Base-by-base conservation (phyloP, 495 filamentous ascomycete species). In the Annulohypoxylon stygium region DNA sequence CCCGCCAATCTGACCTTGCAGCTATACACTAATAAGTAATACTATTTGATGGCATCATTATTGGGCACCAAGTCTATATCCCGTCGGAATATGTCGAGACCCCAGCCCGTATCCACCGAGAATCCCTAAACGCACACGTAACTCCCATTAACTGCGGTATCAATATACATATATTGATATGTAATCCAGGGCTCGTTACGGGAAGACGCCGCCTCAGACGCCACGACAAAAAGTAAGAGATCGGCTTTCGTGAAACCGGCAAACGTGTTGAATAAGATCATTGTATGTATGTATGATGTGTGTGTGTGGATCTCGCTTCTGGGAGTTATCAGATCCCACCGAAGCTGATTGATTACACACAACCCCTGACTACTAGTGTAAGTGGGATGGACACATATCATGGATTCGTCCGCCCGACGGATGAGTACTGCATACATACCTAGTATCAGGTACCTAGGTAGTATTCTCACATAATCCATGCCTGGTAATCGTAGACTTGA, bases 21-120 rank as follows among this genome's bases (percentile, higher is more conserved):
- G 14, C 47, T 20, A 12, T 11, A 7, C 10, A 6, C 37, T 3
- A 11, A 41, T 12, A 30, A 30, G 30, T 30, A 30, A 30, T 30
- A 30, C 39, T 43, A 43, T n/a, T 54, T 1, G 53, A 57, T 57
- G 53, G 53, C 33, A 37, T 57, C 53, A 57, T 57, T 57, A 57
- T 57, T 57, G 33, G 53, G 53, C 53, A 57, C n/a, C 53, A 37
- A 57, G 30, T 4, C 14, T 10, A 57, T 16, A 55, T 55, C 26
- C 48, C 23, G 48, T 25, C 11, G 18, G 10, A 25, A 50, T 26
- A 51, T 26, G 20, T 11, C 18, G 25, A 26, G 4, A 51, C 10
- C 48, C n/a, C 18, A 47, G 43, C 18, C 43, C 18, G 43, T 47
- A 47, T 16, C 43, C 43, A 47, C 43, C 18, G 18, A 16, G 8